Evolutionary conservation across 1,139 yeast species (phyloP).

Genomic region (Magnusiomyces magnusii): DNA sequence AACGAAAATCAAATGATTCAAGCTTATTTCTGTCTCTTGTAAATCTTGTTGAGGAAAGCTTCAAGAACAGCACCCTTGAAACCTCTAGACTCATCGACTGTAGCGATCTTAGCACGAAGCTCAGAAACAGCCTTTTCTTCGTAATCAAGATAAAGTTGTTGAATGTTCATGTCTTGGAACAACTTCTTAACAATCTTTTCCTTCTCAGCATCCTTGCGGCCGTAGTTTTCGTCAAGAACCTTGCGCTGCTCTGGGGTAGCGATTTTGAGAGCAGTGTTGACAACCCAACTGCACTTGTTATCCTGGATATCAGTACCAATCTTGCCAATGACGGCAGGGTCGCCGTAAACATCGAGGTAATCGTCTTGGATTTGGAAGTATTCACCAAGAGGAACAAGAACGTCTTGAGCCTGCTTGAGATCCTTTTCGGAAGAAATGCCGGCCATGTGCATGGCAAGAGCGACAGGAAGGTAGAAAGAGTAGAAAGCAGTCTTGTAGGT

Average conservation of each 20-base stretch:
- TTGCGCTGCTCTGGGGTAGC: slow-evolving; percentile 77
- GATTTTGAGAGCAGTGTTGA: slow-evolving; percentile 82
- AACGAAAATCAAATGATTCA: too few species aligned
- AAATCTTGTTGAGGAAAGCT: slow-evolving; percentile 79
- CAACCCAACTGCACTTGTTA: slow-evolving; percentile 97
- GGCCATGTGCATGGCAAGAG: slow-evolving; percentile 89
- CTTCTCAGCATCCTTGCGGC: slow-evolving; percentile 62
- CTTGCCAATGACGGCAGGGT: slow-evolving; percentile 96
- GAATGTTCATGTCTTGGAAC: slow-evolving; percentile 67
- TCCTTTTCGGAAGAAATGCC: slow-evolving; percentile 66
- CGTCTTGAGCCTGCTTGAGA: slow-evolving; percentile 79
- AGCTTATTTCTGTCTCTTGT: slow-evolving; percentile 77
- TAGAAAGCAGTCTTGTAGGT: slow-evolving; percentile 96
- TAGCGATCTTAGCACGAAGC: slow-evolving; percentile 54
- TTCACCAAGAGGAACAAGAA: slow-evolving; percentile 92
- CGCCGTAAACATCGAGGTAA: slow-evolving; percentile 93
- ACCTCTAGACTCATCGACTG: slow-evolving; percentile 84
- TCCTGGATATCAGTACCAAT: slow-evolving; percentile 98
- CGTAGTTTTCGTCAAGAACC: slow-evolving; percentile 80
- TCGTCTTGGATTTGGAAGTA: slow-evolving; percentile 99
- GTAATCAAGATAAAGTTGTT: slow-evolving; percentile 62
- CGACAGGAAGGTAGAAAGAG: slow-evolving; percentile 96
- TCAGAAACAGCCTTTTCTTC: slow-evolving; percentile 71
- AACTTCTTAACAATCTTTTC: slow-evolving; percentile 70
- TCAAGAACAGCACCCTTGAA: slow-evolving; percentile 80